These are phyloP conservation scores for Ophiostoma sp. DNA, from an alignment of 2,329 filamentous ascomycete species.

Conservation along the genomic window DNA sequence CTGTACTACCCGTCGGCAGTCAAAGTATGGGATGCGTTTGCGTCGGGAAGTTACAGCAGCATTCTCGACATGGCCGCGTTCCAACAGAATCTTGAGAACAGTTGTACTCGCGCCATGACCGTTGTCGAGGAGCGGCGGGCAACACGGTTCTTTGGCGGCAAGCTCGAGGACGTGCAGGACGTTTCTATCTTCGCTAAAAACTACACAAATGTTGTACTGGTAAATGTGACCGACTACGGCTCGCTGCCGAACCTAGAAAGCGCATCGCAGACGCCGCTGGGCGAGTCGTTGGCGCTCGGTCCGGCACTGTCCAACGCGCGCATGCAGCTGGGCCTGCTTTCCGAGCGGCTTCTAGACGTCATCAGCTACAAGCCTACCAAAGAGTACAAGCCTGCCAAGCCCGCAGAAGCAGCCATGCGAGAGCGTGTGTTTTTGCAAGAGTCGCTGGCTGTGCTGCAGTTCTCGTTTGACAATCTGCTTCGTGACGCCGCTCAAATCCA, in stretches of 20 bases:
- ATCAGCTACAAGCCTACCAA: constrained; percentile 46
- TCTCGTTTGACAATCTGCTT: constrained; percentile 40
- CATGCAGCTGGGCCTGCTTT: constrained; percentile 44
- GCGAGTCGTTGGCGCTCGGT: constrained; percentile 46
- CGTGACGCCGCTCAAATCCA: constrained; percentile 22
- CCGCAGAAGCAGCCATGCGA: constrained; percentile 35
- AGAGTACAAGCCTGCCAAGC: constrained; percentile 45
- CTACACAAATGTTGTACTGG: constrained; percentile 34
- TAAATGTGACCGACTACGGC: constrained; percentile 47
- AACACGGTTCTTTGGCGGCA: constrained; percentile 40
- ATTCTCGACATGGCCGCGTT: constrained; percentile 45
- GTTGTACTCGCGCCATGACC: constrained; percentile 50
- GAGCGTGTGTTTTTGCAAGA: constrained; percentile 45
- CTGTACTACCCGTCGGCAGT: constrained; percentile 37
- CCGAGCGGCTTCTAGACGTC: constrained; percentile 50
- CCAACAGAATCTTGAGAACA: constrained; percentile 42
- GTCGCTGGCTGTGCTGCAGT: constrained; percentile 40
- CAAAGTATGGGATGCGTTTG: constrained; percentile 46
- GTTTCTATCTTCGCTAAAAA: constrained; percentile 30
- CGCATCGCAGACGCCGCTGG: constrained; percentile 36
- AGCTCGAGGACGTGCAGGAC: constrained; percentile 40
- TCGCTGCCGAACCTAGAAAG: constrained; percentile 47
- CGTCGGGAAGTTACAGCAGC: constrained; percentile 47
- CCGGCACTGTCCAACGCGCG: constrained; percentile 47
- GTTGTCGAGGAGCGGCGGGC: constrained; percentile 48